Evolutionary conservation across 176 grass and related monocot species (phyloP).

Genomic region (Microstegium vimineum): DNA sequence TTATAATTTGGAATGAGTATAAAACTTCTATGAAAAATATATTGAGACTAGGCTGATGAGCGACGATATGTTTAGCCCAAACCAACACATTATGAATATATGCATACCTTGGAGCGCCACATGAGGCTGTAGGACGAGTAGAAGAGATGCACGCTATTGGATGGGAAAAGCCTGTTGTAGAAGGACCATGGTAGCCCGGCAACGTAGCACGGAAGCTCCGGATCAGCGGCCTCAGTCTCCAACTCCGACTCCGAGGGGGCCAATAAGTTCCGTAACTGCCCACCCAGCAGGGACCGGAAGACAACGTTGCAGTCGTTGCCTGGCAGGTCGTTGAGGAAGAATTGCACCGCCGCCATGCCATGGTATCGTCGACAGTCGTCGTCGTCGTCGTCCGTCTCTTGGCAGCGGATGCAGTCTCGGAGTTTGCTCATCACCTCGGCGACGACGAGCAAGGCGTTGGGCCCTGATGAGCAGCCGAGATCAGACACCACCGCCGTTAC

Average conservation of each 20-base stretch:
- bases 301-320: slow-evolving; percentile 51
- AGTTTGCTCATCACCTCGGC: slow-evolving; percentile 10
- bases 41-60: no score
- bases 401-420: neutral
- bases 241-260: no score
- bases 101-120: neutral
- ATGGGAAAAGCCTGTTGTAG: slow-evolving; percentile 41
- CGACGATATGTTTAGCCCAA: no score
- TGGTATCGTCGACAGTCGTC: no score
- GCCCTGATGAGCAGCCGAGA: slow-evolving; percentile 44
- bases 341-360: slow-evolving; percentile 30
- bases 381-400: no score
- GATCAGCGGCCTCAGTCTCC: no score
- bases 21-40: no score
- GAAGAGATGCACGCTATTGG: slow-evolving; percentile 41
- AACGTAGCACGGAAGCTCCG: slow-evolving; percentile 8
- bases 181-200: slow-evolving; percentile 37
- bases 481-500: neutral
- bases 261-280: no score
- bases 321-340: slow-evolving; percentile 54
- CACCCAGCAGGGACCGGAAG: slow-evolving; percentile 23
- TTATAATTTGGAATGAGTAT: no score
- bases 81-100: no score
- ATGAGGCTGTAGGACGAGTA: slow-evolving; percentile 31
- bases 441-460: slow-evolving; percentile 32